Conservation (phyloP, 495 filamentous ascomycete species). For the Viridothelium virens region DNA sequence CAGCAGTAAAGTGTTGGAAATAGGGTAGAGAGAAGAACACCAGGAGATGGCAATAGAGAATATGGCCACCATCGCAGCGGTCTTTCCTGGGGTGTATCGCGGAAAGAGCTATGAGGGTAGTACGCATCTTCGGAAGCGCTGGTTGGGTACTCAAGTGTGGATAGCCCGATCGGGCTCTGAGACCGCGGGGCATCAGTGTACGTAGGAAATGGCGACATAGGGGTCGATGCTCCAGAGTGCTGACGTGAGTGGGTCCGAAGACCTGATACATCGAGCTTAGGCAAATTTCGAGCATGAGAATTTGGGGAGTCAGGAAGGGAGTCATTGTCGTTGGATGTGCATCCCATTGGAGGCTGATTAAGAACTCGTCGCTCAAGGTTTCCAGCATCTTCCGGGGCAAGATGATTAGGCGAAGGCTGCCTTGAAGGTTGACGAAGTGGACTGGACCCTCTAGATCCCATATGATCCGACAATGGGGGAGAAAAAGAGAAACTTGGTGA, state of each 20-base stretch:
- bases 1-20: conserved; percentile 85
- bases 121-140: conserved; percentile 43
- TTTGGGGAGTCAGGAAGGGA: background rate
- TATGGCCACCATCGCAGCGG: conserved; percentile 61
- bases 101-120: conserved; percentile 29
- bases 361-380: background rate
- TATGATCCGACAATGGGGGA: conserved; percentile 35
- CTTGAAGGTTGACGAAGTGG: background rate
- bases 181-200: conserved; percentile 27
- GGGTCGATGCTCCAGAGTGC: conserved; percentile 15
- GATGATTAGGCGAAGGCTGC: background rate
- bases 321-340: conserved; percentile 23
- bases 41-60: conserved; percentile 57
- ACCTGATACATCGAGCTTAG: conserved; percentile 25
- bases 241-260: background rate
- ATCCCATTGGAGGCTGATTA: conserved; percentile 29
- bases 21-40: conserved; percentile 61
- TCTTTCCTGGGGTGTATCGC: conserved; percentile 15
- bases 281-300: conserved; percentile 35
- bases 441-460: background rate
- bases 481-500: conserved; percentile 35
- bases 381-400: background rate
- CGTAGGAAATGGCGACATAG: conserved; percentile 44
- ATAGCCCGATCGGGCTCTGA: conserved; percentile 27
- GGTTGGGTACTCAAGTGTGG: conserved; percentile 26